Base-by-base conservation (phyloP, 148 eudicot genomes). In the Nepenthes gracilis region DNA sequence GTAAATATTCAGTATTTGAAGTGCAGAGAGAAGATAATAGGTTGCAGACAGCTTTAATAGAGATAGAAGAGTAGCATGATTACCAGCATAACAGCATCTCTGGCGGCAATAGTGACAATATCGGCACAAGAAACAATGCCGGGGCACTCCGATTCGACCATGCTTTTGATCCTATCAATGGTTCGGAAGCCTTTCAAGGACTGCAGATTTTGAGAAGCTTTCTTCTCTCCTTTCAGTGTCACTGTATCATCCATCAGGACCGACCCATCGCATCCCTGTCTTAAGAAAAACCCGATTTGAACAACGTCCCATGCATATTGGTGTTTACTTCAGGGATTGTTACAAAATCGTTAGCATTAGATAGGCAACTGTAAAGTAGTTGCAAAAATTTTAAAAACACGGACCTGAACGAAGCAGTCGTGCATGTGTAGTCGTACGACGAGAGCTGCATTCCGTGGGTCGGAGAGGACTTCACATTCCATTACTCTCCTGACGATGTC, bases 361-460 rank as follows among this genome's bases (percentile, higher is more conserved):
- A 57, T 12, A 33, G 1, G 43, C 40, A 2, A 3, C 3, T 45
- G 9, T 5, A 14, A 15, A 12, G 2, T 35, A 6, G 35, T 23
- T 11, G 12, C 6, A 62, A 35, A 2, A 11, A 50, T 37, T 36
- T 34, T 33, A 23, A 9, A 2, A 43, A 47, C 4, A 8, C 12
- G 38, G 4, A 93, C 99, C 99, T 93, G 96, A 66, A 93, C 95
- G 36, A 93, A 93, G 80, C 99, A 93, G 67, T 93, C 99, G 14
- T 93, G 97, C 79, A 88, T 81, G 59, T 92, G 97, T 38, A 92
- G 67, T 23, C 97, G 70, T 1, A 92, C 65, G 12, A 93, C 70
- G 50, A 77, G 74, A 40, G 99, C 99, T 0, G 96, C 99, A 23
- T 93, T 93, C 3, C 99, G 79, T 0, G 95, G 95, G 71, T 88